Percentiles rank a stretch among this genome's conserved stretches.
Evolutionary conservation across 2,329 filamentous ascomycete genomes (phyloP).

Genomic region (Sporothrix luriei): DNA sequence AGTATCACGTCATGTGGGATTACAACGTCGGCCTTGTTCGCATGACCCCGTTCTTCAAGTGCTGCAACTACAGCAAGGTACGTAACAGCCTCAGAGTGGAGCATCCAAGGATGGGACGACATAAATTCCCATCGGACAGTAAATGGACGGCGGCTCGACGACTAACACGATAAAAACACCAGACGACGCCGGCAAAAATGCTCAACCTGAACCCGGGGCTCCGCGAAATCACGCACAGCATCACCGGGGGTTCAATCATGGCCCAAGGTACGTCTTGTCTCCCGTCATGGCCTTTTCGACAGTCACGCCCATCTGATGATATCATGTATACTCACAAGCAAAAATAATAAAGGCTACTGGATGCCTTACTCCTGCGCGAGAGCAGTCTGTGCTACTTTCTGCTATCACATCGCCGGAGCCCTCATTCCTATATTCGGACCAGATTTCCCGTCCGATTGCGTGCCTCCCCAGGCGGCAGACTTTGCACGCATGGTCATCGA

Average conservation of each 20-base stretch:
- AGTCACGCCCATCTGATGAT: neutral
- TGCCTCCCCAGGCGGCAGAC: conserved; percentile 62
- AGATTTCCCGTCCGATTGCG: conserved; percentile 73
- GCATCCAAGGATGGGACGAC: neutral
- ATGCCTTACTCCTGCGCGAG: conserved; percentile 86
- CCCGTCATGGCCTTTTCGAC: neutral
- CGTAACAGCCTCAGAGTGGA: conserved; percentile 36
- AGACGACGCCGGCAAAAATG: conserved; percentile 90
- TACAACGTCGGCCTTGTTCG: conserved; percentile 92
- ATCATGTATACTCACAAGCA: conserved; percentile 11
- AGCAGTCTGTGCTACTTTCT: conserved; percentile 88
- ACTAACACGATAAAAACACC: conserved; percentile 30
- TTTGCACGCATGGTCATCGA: conserved; percentile 70
- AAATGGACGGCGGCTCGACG: neutral
- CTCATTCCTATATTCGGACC: conserved; percentile 89
- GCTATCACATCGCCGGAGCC: conserved; percentile 77
- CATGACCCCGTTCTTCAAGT: conserved; percentile 94
- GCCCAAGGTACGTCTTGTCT: conserved; percentile 70
- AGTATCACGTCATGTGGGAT: conserved; percentile 90
- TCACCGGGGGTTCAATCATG: conserved; percentile 86
- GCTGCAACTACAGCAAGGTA: conserved; percentile 84
- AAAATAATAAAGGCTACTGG: conserved; percentile 75
- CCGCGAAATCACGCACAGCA: conserved; percentile 87
- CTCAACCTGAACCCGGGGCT: conserved; percentile 76
- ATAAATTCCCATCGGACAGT: neutral